Base-by-base conservation (phyloP, 177 flowering plant species). In the Vitis hybrid region DNA sequence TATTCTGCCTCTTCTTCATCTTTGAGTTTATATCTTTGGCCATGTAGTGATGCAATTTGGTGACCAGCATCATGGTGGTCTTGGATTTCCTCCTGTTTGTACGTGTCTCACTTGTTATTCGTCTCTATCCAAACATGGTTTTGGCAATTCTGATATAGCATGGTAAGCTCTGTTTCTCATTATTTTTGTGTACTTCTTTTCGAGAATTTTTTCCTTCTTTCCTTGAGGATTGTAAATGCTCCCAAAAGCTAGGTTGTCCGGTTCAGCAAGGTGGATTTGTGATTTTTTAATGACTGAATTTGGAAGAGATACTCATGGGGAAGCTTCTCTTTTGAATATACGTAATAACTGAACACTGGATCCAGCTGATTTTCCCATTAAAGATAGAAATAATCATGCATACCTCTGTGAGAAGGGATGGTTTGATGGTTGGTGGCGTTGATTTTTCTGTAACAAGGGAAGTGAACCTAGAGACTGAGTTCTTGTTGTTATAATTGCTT, bases 101-200 rank as follows among this genome's bases (percentile, higher is more conserved):
- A 7, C 46, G 9, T 41, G 9, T 54, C 20, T 54, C 57, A 27
- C 57, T 17, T 54, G 52, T 35, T 2, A 30, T 55, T 21, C 18
- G 11, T 53, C 35, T 69, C 58, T 51, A 51, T n/a, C 58, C n/a
- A 30, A 69, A 60, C 14, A 27, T 69, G 58, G 51, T 61, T 52
- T 69, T 30, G 50, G 46, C 1, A 61, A 51, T 30, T 52, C 73
- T n/a, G 46, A 55, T 18, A 30, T 30, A 20, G 8, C 52, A 53
- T 54, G 54, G 73, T 71, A 56, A 52, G 71, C 57, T 54, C 35
- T 8, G 20, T 14, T 35, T 61, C 63, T 14, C 7, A 12, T 18
- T 9, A 4, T 56, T 56, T 17, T 8, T 15, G 18, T 15, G 18
- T 56, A 2, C 9, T 4, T 18, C 18, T 56, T 56, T n/a, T 56